phyloP scores from a whole-genome alignment of 768 basidiomycete species.

The Gymnopilus dilepis region DNA sequence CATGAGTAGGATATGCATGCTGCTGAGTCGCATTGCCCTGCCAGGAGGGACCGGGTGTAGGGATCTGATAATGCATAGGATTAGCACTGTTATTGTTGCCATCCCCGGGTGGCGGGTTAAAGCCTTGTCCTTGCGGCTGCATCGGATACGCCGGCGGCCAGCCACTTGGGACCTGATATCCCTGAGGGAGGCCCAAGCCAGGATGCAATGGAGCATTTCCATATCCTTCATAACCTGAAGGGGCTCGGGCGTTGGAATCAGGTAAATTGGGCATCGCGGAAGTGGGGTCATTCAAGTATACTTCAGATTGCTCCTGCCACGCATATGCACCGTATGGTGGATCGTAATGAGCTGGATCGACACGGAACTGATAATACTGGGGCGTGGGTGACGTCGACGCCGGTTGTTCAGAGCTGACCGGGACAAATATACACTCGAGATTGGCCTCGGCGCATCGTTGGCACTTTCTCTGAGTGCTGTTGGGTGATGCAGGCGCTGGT shows the following conservation, averaged over 20 bases:
- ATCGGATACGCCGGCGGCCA: not conserved
- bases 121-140: constrained; percentile 1
- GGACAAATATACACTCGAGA: constrained; percentile 8
- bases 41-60: not conserved
- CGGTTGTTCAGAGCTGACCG: constrained; percentile 5
- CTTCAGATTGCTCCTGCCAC: not conserved
- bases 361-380: constrained; percentile 7
- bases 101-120: not conserved
- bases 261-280: not conserved
- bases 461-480: not conserved
- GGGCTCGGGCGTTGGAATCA: not conserved
- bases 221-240: not conserved
- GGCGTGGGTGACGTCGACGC: not conserved
- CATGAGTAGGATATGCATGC: not conserved
- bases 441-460: constrained; percentile 7
- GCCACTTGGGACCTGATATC: not conserved
- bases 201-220: not conserved
- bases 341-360: not conserved
- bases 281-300: not conserved
- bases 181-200: not conserved
- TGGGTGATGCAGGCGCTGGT: not conserved
- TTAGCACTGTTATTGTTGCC: not conserved
- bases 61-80: constrained; percentile 10
- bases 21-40: not conserved
- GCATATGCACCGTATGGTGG: not conserved